Conservation (phyloP, 768 basidiomycete species). For the Thelephora aurantiotincta region DNA sequence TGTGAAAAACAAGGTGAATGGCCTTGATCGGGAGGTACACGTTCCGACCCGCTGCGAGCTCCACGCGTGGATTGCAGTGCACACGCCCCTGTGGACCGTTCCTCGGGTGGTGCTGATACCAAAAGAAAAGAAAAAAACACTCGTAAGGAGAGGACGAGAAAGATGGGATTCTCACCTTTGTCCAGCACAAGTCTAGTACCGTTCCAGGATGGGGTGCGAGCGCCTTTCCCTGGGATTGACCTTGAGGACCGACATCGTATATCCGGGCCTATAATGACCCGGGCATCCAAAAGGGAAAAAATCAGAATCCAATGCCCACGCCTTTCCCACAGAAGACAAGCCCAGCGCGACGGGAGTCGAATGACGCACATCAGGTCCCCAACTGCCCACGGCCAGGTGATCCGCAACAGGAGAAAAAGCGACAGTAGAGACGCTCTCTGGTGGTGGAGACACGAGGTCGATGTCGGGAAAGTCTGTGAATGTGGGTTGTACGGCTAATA, state of each 20-base stretch:
- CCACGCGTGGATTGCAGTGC: too few relatives aligned
- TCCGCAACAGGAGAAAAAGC: conserved; percentile 78
- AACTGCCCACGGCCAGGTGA: conserved; percentile 84
- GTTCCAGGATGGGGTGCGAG: conserved; percentile 87
- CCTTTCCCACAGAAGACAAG: too few relatives aligned
- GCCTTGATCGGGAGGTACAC: too few relatives aligned
- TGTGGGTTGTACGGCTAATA: too few relatives aligned
- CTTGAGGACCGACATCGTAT: conserved; percentile 74
- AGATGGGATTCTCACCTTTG: conserved; percentile 42
- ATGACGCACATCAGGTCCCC: conserved; percentile 76
- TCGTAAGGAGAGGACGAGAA: not conserved
- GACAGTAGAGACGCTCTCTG: conserved; percentile 77
- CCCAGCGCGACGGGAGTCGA: not conserved
- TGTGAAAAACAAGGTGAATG: too few relatives aligned
- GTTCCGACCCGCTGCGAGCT: too few relatives aligned
- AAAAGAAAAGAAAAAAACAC: too few relatives aligned
- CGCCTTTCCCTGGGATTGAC: conserved; percentile 78
- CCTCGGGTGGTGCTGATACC: too few relatives aligned
- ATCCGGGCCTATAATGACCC: conserved; percentile 62
- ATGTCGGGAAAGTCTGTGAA: conserved; percentile 28
- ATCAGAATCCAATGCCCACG: too few relatives aligned
- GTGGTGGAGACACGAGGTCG: conserved; percentile 67
- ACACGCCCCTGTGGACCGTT: too few relatives aligned
- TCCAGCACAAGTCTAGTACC: conserved; percentile 82
- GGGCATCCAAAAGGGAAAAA: not conserved